Conservation (phyloP, 345 rosid genomes). For the Triadica sebifera region DNA sequence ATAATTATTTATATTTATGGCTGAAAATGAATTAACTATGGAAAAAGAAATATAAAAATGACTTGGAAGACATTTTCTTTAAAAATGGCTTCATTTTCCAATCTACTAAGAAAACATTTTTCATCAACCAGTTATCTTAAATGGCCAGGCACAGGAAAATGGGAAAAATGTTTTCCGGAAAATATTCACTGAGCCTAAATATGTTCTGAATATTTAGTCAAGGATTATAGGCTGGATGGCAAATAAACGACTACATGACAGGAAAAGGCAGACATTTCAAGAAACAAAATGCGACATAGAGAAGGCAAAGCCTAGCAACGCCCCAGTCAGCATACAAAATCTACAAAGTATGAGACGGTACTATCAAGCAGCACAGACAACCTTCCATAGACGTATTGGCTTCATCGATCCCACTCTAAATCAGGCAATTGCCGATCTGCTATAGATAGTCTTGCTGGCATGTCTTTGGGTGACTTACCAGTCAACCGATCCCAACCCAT, state of each 20-base stretch:
- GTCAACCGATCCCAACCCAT: constrained; percentile 82
- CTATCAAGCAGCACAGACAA: background rate
- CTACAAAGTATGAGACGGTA: background rate
- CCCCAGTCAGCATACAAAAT: background rate
- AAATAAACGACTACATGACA: background rate
- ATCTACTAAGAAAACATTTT: no score
- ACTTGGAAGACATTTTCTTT: no score
- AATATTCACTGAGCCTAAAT: no score
- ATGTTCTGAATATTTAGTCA: background rate
- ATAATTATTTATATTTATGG: no score
- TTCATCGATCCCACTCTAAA: constrained; percentile 74
- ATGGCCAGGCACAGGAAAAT: no score
- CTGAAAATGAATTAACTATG: no score
- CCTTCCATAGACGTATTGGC: background rate
- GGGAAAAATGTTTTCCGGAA: no score
- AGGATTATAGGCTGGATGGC: background rate
- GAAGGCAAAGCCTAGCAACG: background rate
- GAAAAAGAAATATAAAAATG: no score
- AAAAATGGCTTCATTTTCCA: no score
- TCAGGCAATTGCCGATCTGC: constrained; percentile 35
- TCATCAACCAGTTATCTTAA: no score
- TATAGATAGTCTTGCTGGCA: constrained; percentile 34
- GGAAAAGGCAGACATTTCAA: background rate
- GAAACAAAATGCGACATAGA: background rate
- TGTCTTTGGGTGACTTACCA: constrained; percentile 14